phyloP scores from a whole-genome alignment of 495 filamentous ascomycete species.

The Rhypophila decipiens region DNA sequence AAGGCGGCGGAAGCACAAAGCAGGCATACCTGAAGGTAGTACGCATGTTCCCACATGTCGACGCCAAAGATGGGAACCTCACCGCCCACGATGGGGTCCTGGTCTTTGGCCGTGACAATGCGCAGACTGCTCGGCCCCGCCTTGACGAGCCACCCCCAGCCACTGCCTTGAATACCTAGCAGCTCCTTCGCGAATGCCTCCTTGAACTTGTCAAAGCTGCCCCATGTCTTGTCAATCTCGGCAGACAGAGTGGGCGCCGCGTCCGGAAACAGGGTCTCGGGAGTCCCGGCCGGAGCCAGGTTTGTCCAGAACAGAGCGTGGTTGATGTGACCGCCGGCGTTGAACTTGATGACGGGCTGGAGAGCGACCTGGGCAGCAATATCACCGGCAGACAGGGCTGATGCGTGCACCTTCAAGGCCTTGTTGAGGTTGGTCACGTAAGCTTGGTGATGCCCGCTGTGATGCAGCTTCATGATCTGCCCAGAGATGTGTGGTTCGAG shows the following conservation, averaged over 20 bases:
- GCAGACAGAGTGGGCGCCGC: constrained; percentile 53
- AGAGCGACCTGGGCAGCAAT: constrained; percentile 62
- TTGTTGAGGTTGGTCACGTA: constrained; percentile 68
- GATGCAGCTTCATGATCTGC: constrained; percentile 91
- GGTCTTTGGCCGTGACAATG: constrained; percentile 81
- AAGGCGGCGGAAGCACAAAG: constrained; percentile 52
- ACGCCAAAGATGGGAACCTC: constrained; percentile 84
- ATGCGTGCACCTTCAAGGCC: constrained; percentile 47
- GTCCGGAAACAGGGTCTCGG: constrained; percentile 58
- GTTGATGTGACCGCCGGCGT: constrained; percentile 89
- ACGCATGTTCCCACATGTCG: constrained; percentile 84
- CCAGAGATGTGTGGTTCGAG: constrained; percentile 87
- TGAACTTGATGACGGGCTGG: constrained; percentile 77
- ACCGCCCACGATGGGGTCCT: constrained; percentile 87
- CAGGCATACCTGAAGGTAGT: constrained; percentile 82
- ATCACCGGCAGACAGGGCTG: constrained; percentile 42
- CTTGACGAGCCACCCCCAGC: constrained; percentile 89
- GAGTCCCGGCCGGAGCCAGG: constrained; percentile 61
- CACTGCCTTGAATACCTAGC: constrained; percentile 46
- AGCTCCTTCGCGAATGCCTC: constrained; percentile 70
- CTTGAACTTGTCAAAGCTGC: constrained; percentile 66
- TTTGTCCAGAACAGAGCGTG: constrained; percentile 94
- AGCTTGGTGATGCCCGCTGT: constrained; percentile 65
- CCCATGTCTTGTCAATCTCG: constrained; percentile 59
- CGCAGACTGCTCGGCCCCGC: constrained; percentile 66